Evolutionary conservation across 768 basidiomycete species (phyloP).

Genomic region (Mycena belliarum): DNA sequence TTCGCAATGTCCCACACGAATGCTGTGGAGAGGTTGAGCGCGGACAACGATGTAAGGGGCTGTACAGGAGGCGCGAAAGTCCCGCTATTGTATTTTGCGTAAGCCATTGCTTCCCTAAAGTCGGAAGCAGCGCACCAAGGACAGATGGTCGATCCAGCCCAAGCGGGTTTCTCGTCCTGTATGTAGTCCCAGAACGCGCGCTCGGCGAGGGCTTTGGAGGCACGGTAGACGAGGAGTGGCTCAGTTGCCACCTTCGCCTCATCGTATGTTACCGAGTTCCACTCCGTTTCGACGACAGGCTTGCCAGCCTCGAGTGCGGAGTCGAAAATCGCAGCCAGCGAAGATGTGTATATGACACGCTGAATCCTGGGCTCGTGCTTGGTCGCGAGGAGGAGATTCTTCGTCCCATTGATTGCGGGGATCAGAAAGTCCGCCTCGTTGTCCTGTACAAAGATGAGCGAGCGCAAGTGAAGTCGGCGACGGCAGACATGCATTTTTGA

Average conservation of each 20-base stretch:
- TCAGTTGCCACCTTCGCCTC: constrained; percentile 11
- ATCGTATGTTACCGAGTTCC: constrained; percentile 25
- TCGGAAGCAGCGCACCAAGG: neutral
- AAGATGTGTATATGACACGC: constrained; percentile 43
- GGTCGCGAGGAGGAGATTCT: constrained; percentile 35
- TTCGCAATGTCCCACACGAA: constrained; percentile 7
- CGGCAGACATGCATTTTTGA: constrained; percentile 21
- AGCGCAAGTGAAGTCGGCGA: neutral
- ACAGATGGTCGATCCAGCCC: constrained; percentile 6
- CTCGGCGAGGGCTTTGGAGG: constrained; percentile 26
- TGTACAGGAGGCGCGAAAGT: constrained; percentile 6
- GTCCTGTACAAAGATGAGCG: neutral
- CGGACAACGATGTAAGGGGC: constrained; percentile 1
- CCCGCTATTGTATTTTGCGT: neutral
- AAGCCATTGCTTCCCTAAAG: neutral
- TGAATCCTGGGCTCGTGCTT: constrained; percentile 42
- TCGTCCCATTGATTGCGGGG: constrained; percentile 22
- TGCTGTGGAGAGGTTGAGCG: constrained; percentile 16
- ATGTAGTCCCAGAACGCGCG: constrained; percentile 24
- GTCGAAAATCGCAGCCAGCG: constrained; percentile 32
- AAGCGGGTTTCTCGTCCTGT: constrained; percentile 6
- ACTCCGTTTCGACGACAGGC: constrained; percentile 18
- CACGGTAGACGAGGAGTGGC: constrained; percentile 13
- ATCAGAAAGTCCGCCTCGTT: constrained; percentile 7
- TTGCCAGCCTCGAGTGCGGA: neutral